Evolutionary conservation across 2,329 filamentous ascomycete species (phyloP).

Genomic region (Colletotrichum lindemuthianum): DNA sequence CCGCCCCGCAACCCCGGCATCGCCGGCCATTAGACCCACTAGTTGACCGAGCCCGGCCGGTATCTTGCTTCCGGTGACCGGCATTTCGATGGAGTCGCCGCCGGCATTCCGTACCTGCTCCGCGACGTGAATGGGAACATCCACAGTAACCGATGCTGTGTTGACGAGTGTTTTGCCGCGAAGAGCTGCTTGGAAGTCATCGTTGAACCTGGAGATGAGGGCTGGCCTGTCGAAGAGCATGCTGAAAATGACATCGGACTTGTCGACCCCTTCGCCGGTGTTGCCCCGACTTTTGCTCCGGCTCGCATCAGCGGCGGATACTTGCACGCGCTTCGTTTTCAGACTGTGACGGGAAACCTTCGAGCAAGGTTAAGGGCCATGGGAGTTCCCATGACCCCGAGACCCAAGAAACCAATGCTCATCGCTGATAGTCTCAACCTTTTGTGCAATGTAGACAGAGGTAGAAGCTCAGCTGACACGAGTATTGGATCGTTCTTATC

Average conservation of each 20-base stretch:
- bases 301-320: constrained; percentile 38
- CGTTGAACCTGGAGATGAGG: constrained; percentile 39
- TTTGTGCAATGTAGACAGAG: too few species aligned
- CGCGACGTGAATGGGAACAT: constrained; percentile 40
- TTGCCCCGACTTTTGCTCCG: constrained; percentile 39
- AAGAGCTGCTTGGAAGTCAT: constrained; percentile 39
- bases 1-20: constrained; percentile 38
- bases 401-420: constrained; percentile 44
- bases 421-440: background rate
- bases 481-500: too few species aligned
- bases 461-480: too few species aligned
- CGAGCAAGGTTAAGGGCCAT: constrained; percentile 46
- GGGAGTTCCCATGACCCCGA: constrained; percentile 46
- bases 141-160: constrained; percentile 43
- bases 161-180: constrained; percentile 46
- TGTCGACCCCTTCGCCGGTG: constrained; percentile 38
- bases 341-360: constrained; percentile 42
- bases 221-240: constrained; percentile 45
- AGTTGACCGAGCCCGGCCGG: constrained; percentile 46
- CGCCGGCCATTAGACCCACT: constrained; percentile 47
- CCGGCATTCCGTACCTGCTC: constrained; percentile 39
- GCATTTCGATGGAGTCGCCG: constrained; percentile 47
- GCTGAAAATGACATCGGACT: constrained; percentile 44
- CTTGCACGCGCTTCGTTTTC: constrained; percentile 44
- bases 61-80: constrained; percentile 47